phyloP scores from a whole-genome alignment of 2,329 filamentous ascomycete genomes.

The Aotearoamyces nothofagi region DNA sequence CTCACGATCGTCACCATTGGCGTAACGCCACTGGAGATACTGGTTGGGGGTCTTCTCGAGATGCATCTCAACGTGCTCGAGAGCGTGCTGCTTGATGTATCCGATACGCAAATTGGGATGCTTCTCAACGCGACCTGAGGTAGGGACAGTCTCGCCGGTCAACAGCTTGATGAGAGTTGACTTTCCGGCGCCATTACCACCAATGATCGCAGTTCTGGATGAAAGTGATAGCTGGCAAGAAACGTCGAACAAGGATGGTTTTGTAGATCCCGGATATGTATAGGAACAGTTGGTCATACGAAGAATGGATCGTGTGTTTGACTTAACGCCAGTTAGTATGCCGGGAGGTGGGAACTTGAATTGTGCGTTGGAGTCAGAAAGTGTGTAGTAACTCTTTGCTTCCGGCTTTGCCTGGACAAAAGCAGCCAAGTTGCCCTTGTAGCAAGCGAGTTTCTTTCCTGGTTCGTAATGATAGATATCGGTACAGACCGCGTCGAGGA shows the following conservation, averaged over 20 bases:
- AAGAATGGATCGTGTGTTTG: slow-evolving; percentile 81
- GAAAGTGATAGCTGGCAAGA: slow-evolving; percentile 81
- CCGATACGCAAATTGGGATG: slow-evolving; percentile 97
- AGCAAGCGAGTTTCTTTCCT: slow-evolving; percentile 82
- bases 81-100: slow-evolving; percentile 98
- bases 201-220: slow-evolving; percentile 90
- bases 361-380: slow-evolving; percentile 74
- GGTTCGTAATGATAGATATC: slow-evolving; percentile 98
- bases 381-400: slow-evolving; percentile 94
- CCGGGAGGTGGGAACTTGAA: slow-evolving; percentile 98
- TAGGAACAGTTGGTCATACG: slow-evolving; percentile 87
- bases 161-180: slow-evolving; percentile 96
- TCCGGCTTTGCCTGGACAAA: slow-evolving; percentile 88
- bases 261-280: slow-evolving; percentile 79
- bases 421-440: slow-evolving; percentile 65
- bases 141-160: slow-evolving; percentile 80
- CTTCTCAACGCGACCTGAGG: slow-evolving; percentile 81
- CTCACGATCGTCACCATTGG: slow-evolving; percentile 91
- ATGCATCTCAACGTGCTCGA: slow-evolving; percentile 99
- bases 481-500: slow-evolving; percentile 93
- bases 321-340: slow-evolving; percentile 91
- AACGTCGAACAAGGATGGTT: slow-evolving; percentile 77
- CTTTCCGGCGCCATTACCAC: slow-evolving; percentile 94
- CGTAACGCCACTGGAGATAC: slow-evolving; percentile 97
- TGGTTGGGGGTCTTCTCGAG: slow-evolving; percentile 98